Conservation (phyloP, 768 basidiomycete genomes). For the Psilocybe subaeruginosa region DNA sequence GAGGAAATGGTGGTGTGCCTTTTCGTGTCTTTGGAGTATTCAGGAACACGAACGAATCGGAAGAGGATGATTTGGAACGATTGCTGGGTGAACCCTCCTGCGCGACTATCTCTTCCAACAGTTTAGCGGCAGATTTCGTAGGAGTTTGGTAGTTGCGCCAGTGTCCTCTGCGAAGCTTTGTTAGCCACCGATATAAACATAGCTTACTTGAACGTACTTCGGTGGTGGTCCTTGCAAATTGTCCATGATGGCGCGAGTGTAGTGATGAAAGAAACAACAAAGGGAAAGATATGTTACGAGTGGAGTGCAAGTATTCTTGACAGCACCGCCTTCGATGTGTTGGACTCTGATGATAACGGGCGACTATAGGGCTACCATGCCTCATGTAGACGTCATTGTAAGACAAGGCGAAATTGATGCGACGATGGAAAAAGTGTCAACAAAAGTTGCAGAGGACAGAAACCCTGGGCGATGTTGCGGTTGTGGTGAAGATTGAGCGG, state of each 20-base stretch:
- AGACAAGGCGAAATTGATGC: not conserved
- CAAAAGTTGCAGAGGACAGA: too few species aligned
- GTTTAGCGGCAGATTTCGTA: constrained; percentile 13
- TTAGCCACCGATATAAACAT: not conserved
- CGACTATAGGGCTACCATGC: not conserved
- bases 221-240: not conserved
- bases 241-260: not conserved
- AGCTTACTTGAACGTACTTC: not conserved
- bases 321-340: not conserved
- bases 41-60: not conserved
- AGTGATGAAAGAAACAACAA: not conserved
- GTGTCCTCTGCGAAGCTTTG: not conserved
- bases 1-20: not conserved
- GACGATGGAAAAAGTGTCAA: not conserved
- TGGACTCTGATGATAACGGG: not conserved
- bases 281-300: not conserved
- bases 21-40: not conserved
- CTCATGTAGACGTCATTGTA: constrained; percentile 1
- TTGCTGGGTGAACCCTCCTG: not conserved
- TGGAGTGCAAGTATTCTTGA: not conserved
- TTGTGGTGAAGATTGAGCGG: not conserved
- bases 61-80: not conserved
- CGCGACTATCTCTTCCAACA: constrained; percentile 11
- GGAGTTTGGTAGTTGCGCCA: constrained; percentile 10
- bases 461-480: not conserved